Evolutionary conservation across 805 yeast species (phyloP), one percentile per base, ranked within the genome.

Genomic region (Starmerella vaccinii): DNA sequence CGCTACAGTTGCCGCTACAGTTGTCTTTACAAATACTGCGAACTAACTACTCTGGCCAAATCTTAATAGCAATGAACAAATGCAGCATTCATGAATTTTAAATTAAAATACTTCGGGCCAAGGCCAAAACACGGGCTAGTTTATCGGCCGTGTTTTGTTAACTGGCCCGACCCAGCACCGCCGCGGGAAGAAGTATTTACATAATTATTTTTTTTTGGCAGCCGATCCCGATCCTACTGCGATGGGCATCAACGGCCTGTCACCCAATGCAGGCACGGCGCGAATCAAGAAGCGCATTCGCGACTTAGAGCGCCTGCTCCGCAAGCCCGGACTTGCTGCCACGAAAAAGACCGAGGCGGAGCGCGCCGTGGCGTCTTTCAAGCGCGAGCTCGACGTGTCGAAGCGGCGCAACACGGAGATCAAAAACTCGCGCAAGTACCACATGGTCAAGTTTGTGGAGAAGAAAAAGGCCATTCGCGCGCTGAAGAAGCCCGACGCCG

Each of bases 401-500:
- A 72, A 74, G 53, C 54, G 65, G 34, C 67, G 67, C 27, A 68
- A 70, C 43, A 72, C 70, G 57, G 75, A 76, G 16, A 75, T 73
- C 55, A 72, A 75, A 48, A 68, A 72, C 35, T 77, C 86, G 12
- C 76, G 80, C 58, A 84, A 82, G 68, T 92, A 92, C 65, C 96
- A 87, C 63, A 88, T 87, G 89, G 87, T 92, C 45, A 76, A 90
- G 57, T 92, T 92, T 63, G 86, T 92, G 55, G 97, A 89, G 66
- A 78, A 76, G 62, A 86, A 87, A 69, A 89, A 88, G 73, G 92
- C 95, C 0, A 58, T 77, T 23, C 76, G 95, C 62, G 76, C 71
- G 51, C 77, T 84, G 61, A 83, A 81, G 56, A 69, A 71, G 51
- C 63, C 68, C 5, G 62, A 65, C 44, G 73, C 71, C 7, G 62